phyloP scores from a whole-genome alignment of 2,329 filamentous ascomycete species.

The Penicillium decumbens region DNA sequence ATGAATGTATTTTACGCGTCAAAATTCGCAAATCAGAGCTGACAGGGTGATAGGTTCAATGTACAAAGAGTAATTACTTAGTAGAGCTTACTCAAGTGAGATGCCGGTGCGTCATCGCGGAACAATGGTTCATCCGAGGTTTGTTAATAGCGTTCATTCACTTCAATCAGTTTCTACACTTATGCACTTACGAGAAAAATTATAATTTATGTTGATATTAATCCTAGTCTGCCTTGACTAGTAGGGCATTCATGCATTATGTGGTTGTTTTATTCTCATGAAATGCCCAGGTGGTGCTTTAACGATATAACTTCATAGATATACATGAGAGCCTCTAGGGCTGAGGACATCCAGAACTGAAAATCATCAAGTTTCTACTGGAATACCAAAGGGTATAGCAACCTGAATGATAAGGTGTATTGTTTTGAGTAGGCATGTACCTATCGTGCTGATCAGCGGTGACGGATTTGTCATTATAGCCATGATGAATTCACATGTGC shows the following conservation, averaged over 20 bases:
- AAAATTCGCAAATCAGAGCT: background rate
- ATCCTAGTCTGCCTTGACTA: too few relatives aligned
- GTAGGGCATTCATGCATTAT: too few relatives aligned
- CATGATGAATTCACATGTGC: constrained; percentile 1
- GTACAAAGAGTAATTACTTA: background rate
- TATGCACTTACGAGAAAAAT: background rate
- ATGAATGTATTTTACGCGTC: background rate
- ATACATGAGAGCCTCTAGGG: too few relatives aligned
- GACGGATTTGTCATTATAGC: background rate
- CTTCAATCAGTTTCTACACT: background rate
- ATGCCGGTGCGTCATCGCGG: constrained; percentile 18
- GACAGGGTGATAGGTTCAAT: background rate
- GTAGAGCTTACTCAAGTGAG: background rate
- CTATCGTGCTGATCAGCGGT: background rate
- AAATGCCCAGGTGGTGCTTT: too few relatives aligned
- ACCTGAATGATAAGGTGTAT: too few relatives aligned
- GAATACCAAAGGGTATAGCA: too few relatives aligned
- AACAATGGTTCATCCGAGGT: constrained; percentile 6
- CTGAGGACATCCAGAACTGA: too few relatives aligned
- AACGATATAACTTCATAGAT: too few relatives aligned
- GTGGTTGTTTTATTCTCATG: too few relatives aligned
- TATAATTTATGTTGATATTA: too few relatives aligned
- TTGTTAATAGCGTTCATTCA: background rate
- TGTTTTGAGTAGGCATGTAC: too few relatives aligned
- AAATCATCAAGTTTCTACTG: too few relatives aligned